Percentiles rank a stretch among this genome's conserved stretches.
These are phyloP conservation scores for Solanum hybrid DNA, from an alignment of 305 asterid species.

Conservation along the genomic window DNA sequence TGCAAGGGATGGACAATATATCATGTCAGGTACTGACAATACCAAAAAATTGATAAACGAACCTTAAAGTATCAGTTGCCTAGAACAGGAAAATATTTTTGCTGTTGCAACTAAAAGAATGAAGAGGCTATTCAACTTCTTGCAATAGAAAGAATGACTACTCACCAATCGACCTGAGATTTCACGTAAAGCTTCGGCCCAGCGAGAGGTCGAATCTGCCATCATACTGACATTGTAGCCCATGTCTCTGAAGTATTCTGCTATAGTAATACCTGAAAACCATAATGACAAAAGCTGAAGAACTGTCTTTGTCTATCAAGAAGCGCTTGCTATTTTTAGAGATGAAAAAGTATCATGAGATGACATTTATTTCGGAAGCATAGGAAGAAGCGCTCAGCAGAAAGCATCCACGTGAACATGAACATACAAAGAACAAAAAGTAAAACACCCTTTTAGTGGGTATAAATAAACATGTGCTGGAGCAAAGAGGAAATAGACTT, in stretches of 20 bases:
- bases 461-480: neutral
- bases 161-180: constrained; percentile 97
- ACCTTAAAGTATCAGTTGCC: neutral
- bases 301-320: neutral
- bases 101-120: neutral
- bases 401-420: neutral
- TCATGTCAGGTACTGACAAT: neutral
- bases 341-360: neutral
- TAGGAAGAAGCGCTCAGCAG: neutral
- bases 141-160: neutral
- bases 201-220: constrained; percentile 99
- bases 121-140: neutral
- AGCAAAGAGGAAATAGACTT: neutral
- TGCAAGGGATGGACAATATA: neutral
- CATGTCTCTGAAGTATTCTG: constrained; percentile 99
- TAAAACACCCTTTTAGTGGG: neutral
- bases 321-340: neutral
- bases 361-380: neutral
- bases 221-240: constrained; percentile 99
- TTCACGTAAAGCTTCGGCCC: constrained; percentile 99
- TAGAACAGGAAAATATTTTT: neutral
- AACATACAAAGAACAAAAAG: neutral
- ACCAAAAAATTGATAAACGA: neutral
- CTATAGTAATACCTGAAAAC: constrained; percentile 86
- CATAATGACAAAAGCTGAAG: constrained; percentile 14